A percentile compares a stretch with the other conserved stretches of the same genome.
Conservation (phyloP, 2,329 filamentous ascomycete species). For the Phyllosticta citriasiana region DNA sequence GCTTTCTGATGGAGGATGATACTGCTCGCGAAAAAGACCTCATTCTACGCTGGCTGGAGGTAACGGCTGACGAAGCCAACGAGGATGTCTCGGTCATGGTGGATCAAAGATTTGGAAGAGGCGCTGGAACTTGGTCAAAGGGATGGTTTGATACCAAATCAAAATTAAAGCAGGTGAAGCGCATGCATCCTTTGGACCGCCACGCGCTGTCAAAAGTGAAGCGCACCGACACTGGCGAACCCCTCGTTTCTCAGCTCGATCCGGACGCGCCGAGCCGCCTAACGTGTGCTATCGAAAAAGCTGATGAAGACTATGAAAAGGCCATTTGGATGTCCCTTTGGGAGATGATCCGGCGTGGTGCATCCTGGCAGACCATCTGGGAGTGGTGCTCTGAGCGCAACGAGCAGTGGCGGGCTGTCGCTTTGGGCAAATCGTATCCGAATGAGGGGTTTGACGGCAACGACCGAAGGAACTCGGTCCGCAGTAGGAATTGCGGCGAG, state of each 20-base stretch:
- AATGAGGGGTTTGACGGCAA: constrained; percentile 17
- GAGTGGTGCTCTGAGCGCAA: constrained; percentile 81
- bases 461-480: constrained; percentile 17
- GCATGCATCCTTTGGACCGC: constrained; percentile 51
- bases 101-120: constrained; percentile 61
- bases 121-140: constrained; percentile 66
- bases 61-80: constrained; percentile 56
- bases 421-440: constrained; percentile 59
- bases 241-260: constrained; percentile 77
- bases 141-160: constrained; percentile 90
- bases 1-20: constrained; percentile 65
- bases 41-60: constrained; percentile 79
- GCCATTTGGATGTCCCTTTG: constrained; percentile 92
- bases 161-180: constrained; percentile 83
- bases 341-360: constrained; percentile 82
- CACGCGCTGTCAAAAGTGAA: constrained; percentile 35
- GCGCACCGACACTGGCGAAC: constrained; percentile 40
- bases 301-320: constrained; percentile 81
- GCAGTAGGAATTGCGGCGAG: constrained; percentile 28
- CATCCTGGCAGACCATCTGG: constrained; percentile 59
- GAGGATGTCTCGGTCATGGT: constrained; percentile 68
- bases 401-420: constrained; percentile 81
- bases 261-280: constrained; percentile 83
- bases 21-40: constrained; percentile 67
- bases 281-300: constrained; percentile 61